Base-by-base conservation (phyloP, 345 rosid genomes). In the Salix viminalis region DNA sequence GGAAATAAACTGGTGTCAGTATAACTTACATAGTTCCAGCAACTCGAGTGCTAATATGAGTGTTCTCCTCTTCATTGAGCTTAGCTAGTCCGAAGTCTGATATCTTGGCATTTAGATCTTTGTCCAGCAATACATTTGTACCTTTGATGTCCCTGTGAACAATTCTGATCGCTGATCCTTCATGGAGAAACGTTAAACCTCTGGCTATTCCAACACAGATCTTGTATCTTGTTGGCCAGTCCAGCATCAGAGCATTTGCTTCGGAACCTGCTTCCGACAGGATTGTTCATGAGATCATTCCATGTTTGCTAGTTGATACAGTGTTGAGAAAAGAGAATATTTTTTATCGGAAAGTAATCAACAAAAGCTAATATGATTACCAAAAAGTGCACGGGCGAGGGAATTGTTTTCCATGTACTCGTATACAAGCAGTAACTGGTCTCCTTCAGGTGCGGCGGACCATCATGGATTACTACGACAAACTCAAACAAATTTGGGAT, bases 301-400 rank as follows among this genome's bases (percentile, higher is more conserved):
- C 21, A 58, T 58, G 26, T 6, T 21, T 58, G 13, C 14, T 44
- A 44, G 50, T 44, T 3, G 16, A 13, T 44, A 10, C 16, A 44
- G 16, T 44, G 50, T n/a, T n/a, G n/a, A n/a, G n/a, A n/a, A n/a
- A n/a, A n/a, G n/a, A n/a, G n/a, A n/a, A n/a, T n/a, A n/a, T n/a
- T n/a, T n/a, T 44, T 3, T 44, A 44, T 4, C 14, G 18, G 5
- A 44, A 19, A 58, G 7, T 58, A 4, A 21, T 41, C 44, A 41
- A 41, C 44, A n/a, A 58, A 21, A 10, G 5, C 23, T 7, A 18
- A 4, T n/a, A 24, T 16, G n/a, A 88, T 85, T 81, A 91, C 94
- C 86, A 52, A 89, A 88, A 72, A 90, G 74, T 2, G 87, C 89
- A 41, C 77, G 84, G 12, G 72, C 54, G 13, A 42, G 54, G 19